Evolutionary conservation across 2,329 filamentous ascomycete genomes (phyloP), one percentile per base, ranked within the genome.

Genomic region (Aspergillus chevalieri): DNA sequence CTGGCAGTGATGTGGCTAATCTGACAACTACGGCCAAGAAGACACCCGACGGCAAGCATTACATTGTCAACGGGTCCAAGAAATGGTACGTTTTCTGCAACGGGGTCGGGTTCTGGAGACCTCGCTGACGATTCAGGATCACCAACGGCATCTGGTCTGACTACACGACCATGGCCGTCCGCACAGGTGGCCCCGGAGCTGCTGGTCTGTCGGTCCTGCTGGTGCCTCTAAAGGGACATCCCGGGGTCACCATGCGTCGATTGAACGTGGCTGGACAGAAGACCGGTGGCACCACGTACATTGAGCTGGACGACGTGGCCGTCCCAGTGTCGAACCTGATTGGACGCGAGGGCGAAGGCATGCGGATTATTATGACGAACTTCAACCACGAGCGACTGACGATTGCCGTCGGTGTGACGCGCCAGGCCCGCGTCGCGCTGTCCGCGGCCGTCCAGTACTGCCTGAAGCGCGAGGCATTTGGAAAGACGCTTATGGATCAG

Each of bases 321-420:
- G 86, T 90, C 1, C 85, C 85, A 0, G 77, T 82, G 0, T 78
- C 80, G 60, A 89, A 89, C 62, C 68, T 89, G 6, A 81, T 90
- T 50, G 86, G 86, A 3, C 57, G 74, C 17, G 86, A 89, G 65
- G 85, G 85, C 9, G 72, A 79, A 59, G 86, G 86, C 4, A 89
- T 90, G 85, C 78, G 74, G 51, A 86, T 87, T 61, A 80, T 86
- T 60, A 87, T 87, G 84, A 84, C 81, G 47, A 87, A 89, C 69
- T 89, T 89, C 78, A 89, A 89, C 70, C 85, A 89, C 65, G 86
- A 90, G 66, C 79, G 86, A 0, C 73, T 89, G 9, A 77, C 76
- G 14, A 86, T 89, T 54, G 75, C 82, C 1, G 79, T 89, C 12
- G 78, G 79, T 0, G 78, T 79, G 1, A 85, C 83, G 1, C 74